These are phyloP conservation scores for Yamadazyma tumulicola DNA, from an alignment of 805 yeast species.

Conservation along the genomic window DNA sequence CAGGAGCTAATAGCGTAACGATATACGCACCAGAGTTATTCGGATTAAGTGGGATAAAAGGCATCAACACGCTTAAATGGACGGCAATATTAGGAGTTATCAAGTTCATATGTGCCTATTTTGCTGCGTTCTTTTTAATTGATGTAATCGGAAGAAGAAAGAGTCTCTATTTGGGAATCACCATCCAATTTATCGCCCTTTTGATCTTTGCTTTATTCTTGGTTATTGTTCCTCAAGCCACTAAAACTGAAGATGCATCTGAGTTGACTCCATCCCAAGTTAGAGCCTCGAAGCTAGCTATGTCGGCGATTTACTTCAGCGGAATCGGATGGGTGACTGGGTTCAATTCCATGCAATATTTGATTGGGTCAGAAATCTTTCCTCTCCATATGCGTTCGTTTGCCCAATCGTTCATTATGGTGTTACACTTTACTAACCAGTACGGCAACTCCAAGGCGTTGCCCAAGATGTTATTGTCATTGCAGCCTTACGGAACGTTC, in stretches of 20 bases:
- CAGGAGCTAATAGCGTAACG: conserved; percentile 54
- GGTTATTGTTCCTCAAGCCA: conserved; percentile 42
- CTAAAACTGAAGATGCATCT: no score
- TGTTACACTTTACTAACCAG: conserved; percentile 53
- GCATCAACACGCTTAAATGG: conserved; percentile 40
- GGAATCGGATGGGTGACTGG: conserved; percentile 62
- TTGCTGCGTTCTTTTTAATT: conserved; percentile 50
- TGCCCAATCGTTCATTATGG: conserved; percentile 51
- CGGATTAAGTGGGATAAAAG: conserved; percentile 43
- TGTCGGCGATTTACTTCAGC: conserved; percentile 44
- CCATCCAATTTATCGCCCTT: conserved; percentile 39
- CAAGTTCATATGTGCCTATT: conserved; percentile 46
- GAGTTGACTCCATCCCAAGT: conserved; percentile 19
- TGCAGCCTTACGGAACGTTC: conserved; percentile 50
- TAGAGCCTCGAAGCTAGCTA: conserved; percentile 28
- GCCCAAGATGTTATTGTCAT: conserved; percentile 47
- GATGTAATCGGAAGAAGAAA: conserved; percentile 54
- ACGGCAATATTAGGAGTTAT: conserved; percentile 54
- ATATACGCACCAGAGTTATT: conserved; percentile 55
- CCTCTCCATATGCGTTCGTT: conserved; percentile 49
- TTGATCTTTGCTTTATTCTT: conserved; percentile 48
- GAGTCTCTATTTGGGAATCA: conserved; percentile 47
- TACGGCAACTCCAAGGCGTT: conserved; percentile 55
- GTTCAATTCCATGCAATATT: conserved; percentile 53
- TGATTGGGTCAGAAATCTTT: conserved; percentile 52